Base-by-base conservation (phyloP, 176 grass and related monocot genomes). In the Eremochloa ophiuroides region DNA sequence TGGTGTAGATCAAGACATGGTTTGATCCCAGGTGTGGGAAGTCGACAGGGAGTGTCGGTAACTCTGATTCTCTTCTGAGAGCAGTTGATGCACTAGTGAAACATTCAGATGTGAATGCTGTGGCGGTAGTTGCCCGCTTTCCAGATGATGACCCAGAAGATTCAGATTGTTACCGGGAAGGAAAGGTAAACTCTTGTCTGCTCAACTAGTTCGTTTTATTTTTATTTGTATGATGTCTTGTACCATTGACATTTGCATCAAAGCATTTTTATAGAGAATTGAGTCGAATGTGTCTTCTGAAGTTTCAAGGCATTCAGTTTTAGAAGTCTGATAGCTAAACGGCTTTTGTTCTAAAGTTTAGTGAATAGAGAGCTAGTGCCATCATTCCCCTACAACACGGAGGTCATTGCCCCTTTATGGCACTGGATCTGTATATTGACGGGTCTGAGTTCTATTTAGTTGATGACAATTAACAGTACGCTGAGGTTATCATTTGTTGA, bases 121-220 rank as follows among this genome's bases (percentile, higher is more conserved):
- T 95, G 73, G 96, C 93, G 0, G 80, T 99, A 46, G 96, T 99
- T 47, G 85, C 82, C 8, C 88, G 93, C 60, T 99, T 99, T 66
- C 96, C 96, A 20, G 93, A 99, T 75, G 93, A 99, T 50, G 90
- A 91, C 56, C 81, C 89, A 74, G 86, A 91, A 14, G 88, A 91
- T 85, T 83, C 74, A 28, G 88, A 99, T 56, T 79, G 73, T 46
- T 98, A 93, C 47, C 65, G 92, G 10, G 88, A 92, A 78, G 96
- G 96, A 22, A 93, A 91, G 85, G 93, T 95, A 83, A 85, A 37
- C 64, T 86, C 13, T 46, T 76, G 1, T 37, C 56, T 66, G n/a
- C 53, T 47, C 11, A 83, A 56, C 10, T 65, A 44, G 33, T 38
- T 83, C 4, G 0, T 29, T 59, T 82, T 10, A 18, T n/a, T 47